Base-by-base conservation (phyloP, 345 rosid species). In the Rhizophora mangle region DNA sequence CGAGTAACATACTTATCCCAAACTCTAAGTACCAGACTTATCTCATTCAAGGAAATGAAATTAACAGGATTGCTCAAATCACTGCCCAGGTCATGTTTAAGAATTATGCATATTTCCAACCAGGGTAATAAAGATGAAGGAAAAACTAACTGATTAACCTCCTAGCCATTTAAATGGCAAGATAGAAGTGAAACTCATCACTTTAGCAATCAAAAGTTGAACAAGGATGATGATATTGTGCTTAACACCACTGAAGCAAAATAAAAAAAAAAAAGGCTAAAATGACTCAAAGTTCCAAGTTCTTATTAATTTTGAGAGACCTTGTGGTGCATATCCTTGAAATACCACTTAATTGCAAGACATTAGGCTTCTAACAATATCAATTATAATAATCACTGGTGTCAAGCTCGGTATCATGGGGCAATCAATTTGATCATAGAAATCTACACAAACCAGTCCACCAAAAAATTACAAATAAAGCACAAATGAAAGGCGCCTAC, bases 381-480 rank as follows among this genome's bases (percentile, higher is more conserved):
- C 60, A 60, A 57, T 9, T 31, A 53, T 21, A 22, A 32, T 22
- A 62, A 63, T 22, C 32, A 30, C 16, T 58, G 8, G 30, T 52
- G 24, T 59, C 68, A 43, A 39, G 69, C 30, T 68, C 51, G 53
- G 21, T 54, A 49, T 59, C 2, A 37, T 55, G 53, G 29, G 57
- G 58, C 26, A 54, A 70, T 52, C 47, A 30, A 30, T 63, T 32
- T n/a, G 7, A 46, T 51, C 30, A 70, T 19, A 22, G 62, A 68
- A 37, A 43, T 68, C 57, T 64, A 60, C n/a, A 52, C 53, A 10
- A 62, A 62, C 52, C 74, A 71, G 32, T 66, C 69, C n/a, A 59
- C 49, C 55, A 65, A 19, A 26, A 26, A 21, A 29, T 10, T 21
- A 26, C 59, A 22, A 13, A 54, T 54, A 54, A 5, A 54, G 59